Evolutionary conservation across 1,284 basidiomycete species (phyloP).

Genomic region (Agroathelia rolfsii): DNA sequence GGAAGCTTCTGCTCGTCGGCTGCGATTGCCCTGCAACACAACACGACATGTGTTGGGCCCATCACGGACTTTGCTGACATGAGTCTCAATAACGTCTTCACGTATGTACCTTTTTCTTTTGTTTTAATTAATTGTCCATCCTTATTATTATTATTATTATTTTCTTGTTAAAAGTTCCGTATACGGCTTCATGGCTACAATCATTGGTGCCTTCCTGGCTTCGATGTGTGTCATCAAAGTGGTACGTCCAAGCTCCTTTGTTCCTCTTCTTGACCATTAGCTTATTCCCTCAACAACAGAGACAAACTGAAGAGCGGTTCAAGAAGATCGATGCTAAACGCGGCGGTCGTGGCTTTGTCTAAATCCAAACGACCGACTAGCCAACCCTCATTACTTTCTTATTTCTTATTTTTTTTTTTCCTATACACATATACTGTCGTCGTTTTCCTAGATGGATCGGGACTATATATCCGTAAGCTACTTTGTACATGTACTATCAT

Average conservation of each 20-base stretch:
- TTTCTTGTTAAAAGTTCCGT: constrained; percentile 21
- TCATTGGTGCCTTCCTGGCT: constrained; percentile 63
- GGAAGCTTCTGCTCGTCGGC: constrained; percentile 50
- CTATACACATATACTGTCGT: no score
- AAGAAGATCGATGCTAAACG: constrained; percentile 80
- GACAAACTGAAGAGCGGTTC: constrained; percentile 73
- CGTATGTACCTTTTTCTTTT: constrained; percentile 35
- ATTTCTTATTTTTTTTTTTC: no score
- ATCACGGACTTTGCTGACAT: constrained; percentile 57
- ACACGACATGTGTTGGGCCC: constrained; percentile 54
- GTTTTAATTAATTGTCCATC: constrained; percentile 1
- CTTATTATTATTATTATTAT: constrained; percentile 8
- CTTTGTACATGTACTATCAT: no score
- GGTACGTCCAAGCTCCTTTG: constrained; percentile 27
- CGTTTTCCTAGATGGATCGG: no score
- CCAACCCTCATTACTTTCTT: no score
- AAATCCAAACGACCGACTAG: no score
- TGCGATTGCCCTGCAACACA: constrained; percentile 29
- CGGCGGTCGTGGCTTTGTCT: constrained; percentile 77
- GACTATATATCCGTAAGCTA: no score
- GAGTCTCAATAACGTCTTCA: constrained; percentile 73
- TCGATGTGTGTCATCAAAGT: constrained; percentile 79
- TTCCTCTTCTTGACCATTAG: constrained; percentile 1
- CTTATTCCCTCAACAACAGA: constrained; percentile 29
- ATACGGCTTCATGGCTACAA: constrained; percentile 78